Evolutionary conservation across 2,329 filamentous ascomycete species (phyloP), one percentile per base, ranked within the genome.

Genomic region (Phialemoniopsis sp.): DNA sequence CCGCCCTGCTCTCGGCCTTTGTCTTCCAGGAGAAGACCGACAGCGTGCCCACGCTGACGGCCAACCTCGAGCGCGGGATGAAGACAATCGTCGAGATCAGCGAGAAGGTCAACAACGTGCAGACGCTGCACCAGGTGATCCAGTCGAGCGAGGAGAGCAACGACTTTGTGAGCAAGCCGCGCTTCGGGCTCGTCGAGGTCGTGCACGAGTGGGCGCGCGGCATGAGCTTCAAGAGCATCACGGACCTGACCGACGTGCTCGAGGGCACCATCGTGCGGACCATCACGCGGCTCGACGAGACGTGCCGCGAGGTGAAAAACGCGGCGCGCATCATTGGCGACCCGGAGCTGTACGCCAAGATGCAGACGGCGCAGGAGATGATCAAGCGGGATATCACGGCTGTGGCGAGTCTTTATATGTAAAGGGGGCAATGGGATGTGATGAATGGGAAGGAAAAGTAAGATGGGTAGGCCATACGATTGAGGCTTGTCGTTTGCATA

Each of bases 171-270:
- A 89, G 82, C 43, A 77, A 84, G 39, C 89, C 90, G 3, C 78
- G 91, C 9, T 98, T 98, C 58, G 93, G 91, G 2, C 76, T 98
- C 40, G 89, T 95, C 59, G 93, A 98, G 63, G 93, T 98, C 0
- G 94, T 98, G 28, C 96, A 97, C 59, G 93, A 98, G 63, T 98
- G 93, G 93, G 93, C 93, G 9, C 75, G 89, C 36, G 93, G 93
- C 18, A 97, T 97, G 89, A 91, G 87, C 38, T 98, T 98, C 73
- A 95, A 94, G 65, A 91, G 93, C 48, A 98, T 98, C 50, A 97
- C 91, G 0, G 87, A 91, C 49, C 67, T 98, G 57, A 98, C 93
- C 8, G 91, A 97, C 60, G 90, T 98, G 41, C 80, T 97, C 54
- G 93, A 98, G 63, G 93, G 93, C 2, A 97, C 93, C 1, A 97